Evolutionary conservation across 1,284 basidiomycete genomes (phyloP), one percentile per base, ranked within the genome.

Genomic region (Moesziomyces aphidis): DNA sequence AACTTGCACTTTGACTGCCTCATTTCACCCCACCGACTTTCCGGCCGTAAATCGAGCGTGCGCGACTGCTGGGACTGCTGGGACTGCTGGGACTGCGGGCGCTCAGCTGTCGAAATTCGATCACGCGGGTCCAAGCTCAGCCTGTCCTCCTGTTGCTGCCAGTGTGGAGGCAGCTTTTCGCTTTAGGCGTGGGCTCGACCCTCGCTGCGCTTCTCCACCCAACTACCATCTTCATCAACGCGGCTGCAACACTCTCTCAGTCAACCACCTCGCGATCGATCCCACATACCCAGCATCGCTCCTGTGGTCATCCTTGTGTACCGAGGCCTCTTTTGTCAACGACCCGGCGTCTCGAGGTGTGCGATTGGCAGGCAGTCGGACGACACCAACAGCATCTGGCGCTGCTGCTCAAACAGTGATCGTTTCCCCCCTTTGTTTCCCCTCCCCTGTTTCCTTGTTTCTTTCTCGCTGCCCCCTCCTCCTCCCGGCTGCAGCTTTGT

Each of bases 401-500:
- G 23, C 13, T n/a, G 31, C 34, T 53, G 26, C 26, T 28, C 6
- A 28, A 28, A 28, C n/a, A n/a, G 26, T 28, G 26, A 28, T 28
- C 19, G 44, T 7, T 1, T 1, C 13, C 23, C 21, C 8, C 4
- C 17, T 44, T 49, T 15, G 48, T n/a, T n/a, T 42, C 9, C 24
- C 10, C 13, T 24, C 23, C 36, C 13, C 10, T 46, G 17, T 23
- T 50, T 24, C 28, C 15, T 36, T 55, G 34, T 56, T 15, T 28
- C 45, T 28, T 56, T 24, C 23, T 24, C 17, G 42, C 42, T 65
- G 45, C 57, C 15, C n/a, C 34, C 15, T n/a, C n/a, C 13, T 39
- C 10, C 9, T 10, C 11, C 11, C 10, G 34, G 42, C 19, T 45
- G 56, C 44, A 51, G 52, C 51, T 55, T 49, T 67, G 69, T 66